Conservation (phyloP, 1,139 yeast species). For the Hemisphaericaspora lyxosophila region DNA sequence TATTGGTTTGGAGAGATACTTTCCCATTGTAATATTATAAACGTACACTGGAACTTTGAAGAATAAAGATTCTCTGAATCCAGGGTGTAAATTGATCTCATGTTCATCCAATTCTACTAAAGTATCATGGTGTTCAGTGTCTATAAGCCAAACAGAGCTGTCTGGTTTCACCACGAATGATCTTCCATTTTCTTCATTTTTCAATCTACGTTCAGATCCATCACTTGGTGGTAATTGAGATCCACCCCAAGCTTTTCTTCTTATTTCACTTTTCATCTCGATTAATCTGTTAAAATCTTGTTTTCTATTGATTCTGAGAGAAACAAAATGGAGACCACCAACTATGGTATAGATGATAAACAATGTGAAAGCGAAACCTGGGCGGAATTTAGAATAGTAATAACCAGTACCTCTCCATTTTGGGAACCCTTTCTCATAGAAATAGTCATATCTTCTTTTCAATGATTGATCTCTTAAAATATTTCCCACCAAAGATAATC, state of each 20-base stretch:
- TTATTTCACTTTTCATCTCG: conserved; percentile 50
- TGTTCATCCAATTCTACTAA: conserved; percentile 34
- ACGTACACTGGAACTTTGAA: conserved; percentile 43
- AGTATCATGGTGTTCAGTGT: conserved; percentile 47
- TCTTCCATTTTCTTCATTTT: conserved; percentile 46
- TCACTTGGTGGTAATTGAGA: conserved; percentile 48
- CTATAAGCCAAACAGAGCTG: conserved; percentile 67
- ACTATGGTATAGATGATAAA: conserved; percentile 48
- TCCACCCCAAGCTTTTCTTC: conserved; percentile 61
- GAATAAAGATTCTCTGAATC: conserved; percentile 57
- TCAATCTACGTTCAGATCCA: conserved; percentile 44
- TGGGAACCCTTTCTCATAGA: conserved; percentile 84
- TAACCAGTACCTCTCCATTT: conserved; percentile 61
- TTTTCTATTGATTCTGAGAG: conserved; percentile 54
- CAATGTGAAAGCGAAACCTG: conserved; percentile 57
- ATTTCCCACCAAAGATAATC: conserved; percentile 72
- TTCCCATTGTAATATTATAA: conserved; percentile 51
- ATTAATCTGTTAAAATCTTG: conserved; percentile 63
- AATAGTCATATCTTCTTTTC: conserved; percentile 81
- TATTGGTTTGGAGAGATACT: conserved; percentile 25
- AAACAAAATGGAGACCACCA: conserved; percentile 59
- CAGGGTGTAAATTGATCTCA: conserved; percentile 38
- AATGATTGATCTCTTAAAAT: conserved; percentile 62
- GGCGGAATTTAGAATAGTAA: conserved; percentile 55
- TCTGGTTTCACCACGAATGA: conserved; percentile 63